These are phyloP conservation scores for Dipteronia dyeriana DNA, from an alignment of 345 rosid genomes.

Conservation along the genomic window DNA sequence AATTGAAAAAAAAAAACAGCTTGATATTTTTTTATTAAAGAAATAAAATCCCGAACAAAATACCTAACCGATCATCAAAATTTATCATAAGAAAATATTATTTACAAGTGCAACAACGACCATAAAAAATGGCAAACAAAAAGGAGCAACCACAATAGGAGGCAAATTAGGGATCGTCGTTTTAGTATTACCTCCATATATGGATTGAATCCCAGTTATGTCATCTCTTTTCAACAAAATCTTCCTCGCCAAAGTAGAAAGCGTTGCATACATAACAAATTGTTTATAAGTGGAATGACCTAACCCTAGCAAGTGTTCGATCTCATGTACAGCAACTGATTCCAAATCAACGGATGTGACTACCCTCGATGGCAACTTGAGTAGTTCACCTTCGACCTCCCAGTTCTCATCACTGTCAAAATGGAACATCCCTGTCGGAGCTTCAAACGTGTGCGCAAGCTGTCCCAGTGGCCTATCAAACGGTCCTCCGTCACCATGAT, in stretches of 20 bases:
- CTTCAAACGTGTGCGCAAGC: constrained; percentile 88
- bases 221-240: constrained; percentile 65
- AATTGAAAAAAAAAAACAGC: no score
- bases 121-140: not conserved
- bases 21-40: no score
- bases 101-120: constrained; percentile 41
- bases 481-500: constrained; percentile 88
- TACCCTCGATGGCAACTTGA: constrained; percentile 20
- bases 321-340: constrained; percentile 93
- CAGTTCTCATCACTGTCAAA: constrained; percentile 77
- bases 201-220: constrained; percentile 59
- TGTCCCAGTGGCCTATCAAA: constrained; percentile 88
- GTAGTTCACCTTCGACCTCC: constrained; percentile 58
- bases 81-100: not conserved
- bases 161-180: constrained; percentile 8
- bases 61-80: no score
- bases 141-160: no score
- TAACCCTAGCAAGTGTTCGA: constrained; percentile 87
- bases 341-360: constrained; percentile 53
- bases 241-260: constrained; percentile 54
- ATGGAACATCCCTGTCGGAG: constrained; percentile 74
- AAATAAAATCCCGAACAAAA: no score
- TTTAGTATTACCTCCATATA: constrained; percentile 75
- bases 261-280: constrained; percentile 80
- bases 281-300: constrained; percentile 81